Evolutionary conservation across 768 basidiomycete species (phyloP), one percentile per base, ranked within the genome.

Genomic region (Ramaria sp.): DNA sequence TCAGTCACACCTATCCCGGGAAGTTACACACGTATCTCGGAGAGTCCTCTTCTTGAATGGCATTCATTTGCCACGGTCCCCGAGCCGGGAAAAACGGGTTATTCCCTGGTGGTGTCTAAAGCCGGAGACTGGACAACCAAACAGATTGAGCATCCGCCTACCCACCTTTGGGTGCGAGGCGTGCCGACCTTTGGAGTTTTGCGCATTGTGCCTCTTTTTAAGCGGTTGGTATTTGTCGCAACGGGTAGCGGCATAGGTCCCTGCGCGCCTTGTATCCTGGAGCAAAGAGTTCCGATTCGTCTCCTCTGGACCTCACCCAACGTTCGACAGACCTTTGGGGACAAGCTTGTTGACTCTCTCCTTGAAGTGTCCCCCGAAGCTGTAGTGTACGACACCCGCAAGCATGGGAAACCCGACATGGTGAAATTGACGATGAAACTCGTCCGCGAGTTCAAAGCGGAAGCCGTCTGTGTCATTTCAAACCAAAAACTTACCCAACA

Each of bases 261-360:
- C n/a, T 79, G 78, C 61, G 74, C 77, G 2, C 76, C 78, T 0
- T 72, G 71, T 50, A 74, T 82, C 52, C 62, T 81, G 51, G 78
- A 74, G 51, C 66, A 72, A 58, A 66, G 70, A 22, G 66, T 77
- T 7, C 78, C 79, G 4, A 76, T 77, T 49, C 71, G 74, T 16
- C 70, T 82, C 28, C 70, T 83, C n/a, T 82, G 80, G 81, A 79
- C 79, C 0, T 74, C 78, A 15, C 80, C 79, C 2, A 74, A 79
- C 58, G 77, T 79, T 43, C 72, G 78, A 16, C 68, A 77, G 64
- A 83, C 80, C 13, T 83, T 81, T 60, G 81, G 81, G 25, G 71
- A 80, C 63, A 71, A 78, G 51, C 67, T 83, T 13, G 79, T 82
- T 0, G 78, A 81, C 61, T 61, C 71, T 8, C 74, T 83, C 56